Conservation (phyloP, 1,139 yeast genomes). For the Arxiozyma heterogenica region DNA sequence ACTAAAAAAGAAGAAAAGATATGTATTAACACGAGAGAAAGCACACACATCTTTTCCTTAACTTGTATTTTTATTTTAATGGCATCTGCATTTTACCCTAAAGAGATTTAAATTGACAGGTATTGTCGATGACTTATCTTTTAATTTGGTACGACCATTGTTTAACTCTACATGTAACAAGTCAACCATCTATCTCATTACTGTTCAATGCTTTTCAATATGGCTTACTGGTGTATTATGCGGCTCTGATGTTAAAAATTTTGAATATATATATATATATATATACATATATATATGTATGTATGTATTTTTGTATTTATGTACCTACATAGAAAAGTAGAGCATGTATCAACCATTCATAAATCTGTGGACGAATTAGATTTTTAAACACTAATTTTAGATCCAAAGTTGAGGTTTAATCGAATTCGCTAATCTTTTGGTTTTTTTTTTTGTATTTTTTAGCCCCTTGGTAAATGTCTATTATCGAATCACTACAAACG, state of each 20-base stretch:
- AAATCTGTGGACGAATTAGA: not conserved
- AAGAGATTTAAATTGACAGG: no score
- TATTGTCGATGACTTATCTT: not conserved
- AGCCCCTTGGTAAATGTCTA: no score
- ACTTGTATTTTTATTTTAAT: not conserved
- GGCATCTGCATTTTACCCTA: not conserved
- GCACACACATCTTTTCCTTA: not conserved
- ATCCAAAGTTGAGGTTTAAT: not conserved
- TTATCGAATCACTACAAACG: not conserved
- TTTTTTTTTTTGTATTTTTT: no score
- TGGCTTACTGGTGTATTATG: not conserved
- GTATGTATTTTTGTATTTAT: no score
- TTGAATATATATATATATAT: no score
- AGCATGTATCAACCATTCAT: not conserved
- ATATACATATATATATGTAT: no score
- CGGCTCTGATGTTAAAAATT: not conserved
- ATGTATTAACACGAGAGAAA: not conserved
- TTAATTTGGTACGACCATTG: no score
- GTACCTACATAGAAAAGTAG: not conserved
- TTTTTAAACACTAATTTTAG: no score
- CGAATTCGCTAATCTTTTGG: not conserved
- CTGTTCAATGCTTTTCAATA: no score
- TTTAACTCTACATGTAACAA: not conserved
- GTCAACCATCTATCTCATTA: no score
- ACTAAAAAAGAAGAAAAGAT: not conserved